Conservation (phyloP, 2,329 filamentous ascomycete species). For the Cladobotryum mycophilum region DNA sequence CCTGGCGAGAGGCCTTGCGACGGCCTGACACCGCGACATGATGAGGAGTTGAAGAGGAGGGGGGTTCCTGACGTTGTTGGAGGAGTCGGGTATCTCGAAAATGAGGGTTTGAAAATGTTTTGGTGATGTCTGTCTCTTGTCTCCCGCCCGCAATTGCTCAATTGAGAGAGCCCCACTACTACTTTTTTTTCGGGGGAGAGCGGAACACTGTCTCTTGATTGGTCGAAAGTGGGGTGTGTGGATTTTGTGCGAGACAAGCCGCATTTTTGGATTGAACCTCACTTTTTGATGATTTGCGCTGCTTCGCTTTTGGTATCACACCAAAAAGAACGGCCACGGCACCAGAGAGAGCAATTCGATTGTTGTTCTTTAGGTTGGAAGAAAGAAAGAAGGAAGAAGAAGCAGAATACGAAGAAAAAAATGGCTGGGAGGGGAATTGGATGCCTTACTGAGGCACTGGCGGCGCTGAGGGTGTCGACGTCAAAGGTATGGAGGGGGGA, state of each 20-base stretch:
- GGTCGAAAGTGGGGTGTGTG: too few species aligned
- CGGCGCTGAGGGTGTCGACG: slow-evolving; percentile 41
- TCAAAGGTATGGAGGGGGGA: slow-evolving; percentile 23
- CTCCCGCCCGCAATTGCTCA: neutral
- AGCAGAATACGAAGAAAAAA: too few species aligned
- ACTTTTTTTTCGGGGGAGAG: neutral
- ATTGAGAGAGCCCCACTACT: neutral
- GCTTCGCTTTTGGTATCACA: too few species aligned
- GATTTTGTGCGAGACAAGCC: too few species aligned
- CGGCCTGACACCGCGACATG: slow-evolving; percentile 57
- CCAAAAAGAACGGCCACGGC: too few species aligned
- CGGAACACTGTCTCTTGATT: neutral
- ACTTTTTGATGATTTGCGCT: too few species aligned
- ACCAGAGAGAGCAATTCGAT: too few species aligned
- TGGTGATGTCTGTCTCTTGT: neutral
- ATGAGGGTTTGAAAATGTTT: neutral
- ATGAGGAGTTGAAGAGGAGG: slow-evolving; percentile 12
- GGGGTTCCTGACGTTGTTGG: neutral
- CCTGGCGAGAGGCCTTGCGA: slow-evolving; percentile 49
- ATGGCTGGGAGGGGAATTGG: slow-evolving; percentile 39
- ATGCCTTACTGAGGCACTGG: slow-evolving; percentile 48
- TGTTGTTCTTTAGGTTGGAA: neutral
- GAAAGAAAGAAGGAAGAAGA: slow-evolving; percentile 14
- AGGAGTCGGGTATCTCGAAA: neutral
- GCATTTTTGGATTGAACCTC: too few species aligned